Conservation (phyloP, 176 grass and related monocot genomes). For the Lolium rigidum region DNA sequence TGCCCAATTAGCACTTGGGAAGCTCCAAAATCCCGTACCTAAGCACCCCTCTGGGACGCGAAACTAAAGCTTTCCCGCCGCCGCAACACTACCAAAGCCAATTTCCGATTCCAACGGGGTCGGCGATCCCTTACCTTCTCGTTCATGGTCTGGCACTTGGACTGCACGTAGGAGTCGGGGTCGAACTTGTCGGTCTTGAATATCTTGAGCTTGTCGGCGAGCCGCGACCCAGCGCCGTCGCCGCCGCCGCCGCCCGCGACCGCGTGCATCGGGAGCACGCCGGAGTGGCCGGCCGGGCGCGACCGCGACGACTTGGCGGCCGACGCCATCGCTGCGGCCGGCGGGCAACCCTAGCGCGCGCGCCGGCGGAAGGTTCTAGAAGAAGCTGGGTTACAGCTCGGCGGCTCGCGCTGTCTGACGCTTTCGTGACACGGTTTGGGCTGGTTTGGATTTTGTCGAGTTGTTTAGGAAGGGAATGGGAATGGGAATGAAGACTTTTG, state of each 20-base stretch:
- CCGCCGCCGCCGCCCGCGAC: slow-evolving; percentile 25
- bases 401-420: too few species aligned
- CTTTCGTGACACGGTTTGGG: too few species aligned
- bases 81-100: not conserved
- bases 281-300: slow-evolving; percentile 63
- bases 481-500: too few species aligned
- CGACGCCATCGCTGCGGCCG: too few species aligned
- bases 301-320: slow-evolving; percentile 53
- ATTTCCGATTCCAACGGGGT: not conserved
- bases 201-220: slow-evolving; percentile 94
- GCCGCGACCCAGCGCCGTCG: slow-evolving; percentile 57
- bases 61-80: not conserved
- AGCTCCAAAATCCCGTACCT: not conserved
- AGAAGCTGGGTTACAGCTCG: too few species aligned
- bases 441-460: too few species aligned
- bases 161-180: slow-evolving; percentile 96
- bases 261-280: slow-evolving; percentile 50
- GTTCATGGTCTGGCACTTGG: slow-evolving; percentile 89
- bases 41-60: not conserved
- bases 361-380: too few species aligned
- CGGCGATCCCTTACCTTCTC: slow-evolving; percentile 67
- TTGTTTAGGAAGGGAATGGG: too few species aligned
- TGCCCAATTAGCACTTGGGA: not conserved
- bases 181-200: slow-evolving; percentile 99
- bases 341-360: too few species aligned